phyloP scores from a whole-genome alignment of 352 stramenopile genomes.

The Blastocystis sp. region DNA sequence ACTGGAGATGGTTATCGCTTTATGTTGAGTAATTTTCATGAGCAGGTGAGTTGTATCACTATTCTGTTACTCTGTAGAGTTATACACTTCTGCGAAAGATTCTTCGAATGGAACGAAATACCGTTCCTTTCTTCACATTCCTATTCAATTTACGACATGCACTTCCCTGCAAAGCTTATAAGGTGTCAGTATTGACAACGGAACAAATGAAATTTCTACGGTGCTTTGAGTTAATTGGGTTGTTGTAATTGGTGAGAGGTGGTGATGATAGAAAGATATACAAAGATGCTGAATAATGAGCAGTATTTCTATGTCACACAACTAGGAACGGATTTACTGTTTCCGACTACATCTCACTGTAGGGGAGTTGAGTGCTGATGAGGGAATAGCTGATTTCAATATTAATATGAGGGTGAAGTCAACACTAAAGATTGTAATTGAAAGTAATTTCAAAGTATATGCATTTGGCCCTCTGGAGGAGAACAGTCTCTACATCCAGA shows the following conservation, averaged over 20 bases:
- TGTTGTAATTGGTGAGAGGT: background rate
- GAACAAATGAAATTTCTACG: background rate
- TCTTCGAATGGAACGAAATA: background rate
- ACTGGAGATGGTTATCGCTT: conserved; percentile 25
- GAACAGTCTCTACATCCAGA: conserved; percentile 28
- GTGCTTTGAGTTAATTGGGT: background rate
- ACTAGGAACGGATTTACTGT: conserved; percentile 1
- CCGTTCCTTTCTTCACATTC: conserved; percentile 16
- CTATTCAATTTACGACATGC: conserved; percentile 54
- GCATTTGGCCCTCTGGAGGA: conserved; percentile 23
- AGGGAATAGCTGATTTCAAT: background rate
- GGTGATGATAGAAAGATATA: background rate
- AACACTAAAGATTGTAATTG: conserved; percentile 28
- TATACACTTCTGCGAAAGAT: background rate
- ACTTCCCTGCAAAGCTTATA: conserved; percentile 12
- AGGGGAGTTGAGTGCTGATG: background rate
- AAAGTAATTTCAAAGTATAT: conserved; percentile 54
- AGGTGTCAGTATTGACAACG: background rate
- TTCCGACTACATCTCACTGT: background rate
- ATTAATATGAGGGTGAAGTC: background rate
- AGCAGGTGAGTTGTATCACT: background rate
- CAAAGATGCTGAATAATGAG: background rate
- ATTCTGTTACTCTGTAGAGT: background rate
- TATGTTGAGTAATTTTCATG: conserved; percentile 33
- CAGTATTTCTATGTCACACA: conserved; percentile 39